Evolutionary conservation across 768 basidiomycete species (phyloP).

Genomic region (Pleurotus giganteus): DNA sequence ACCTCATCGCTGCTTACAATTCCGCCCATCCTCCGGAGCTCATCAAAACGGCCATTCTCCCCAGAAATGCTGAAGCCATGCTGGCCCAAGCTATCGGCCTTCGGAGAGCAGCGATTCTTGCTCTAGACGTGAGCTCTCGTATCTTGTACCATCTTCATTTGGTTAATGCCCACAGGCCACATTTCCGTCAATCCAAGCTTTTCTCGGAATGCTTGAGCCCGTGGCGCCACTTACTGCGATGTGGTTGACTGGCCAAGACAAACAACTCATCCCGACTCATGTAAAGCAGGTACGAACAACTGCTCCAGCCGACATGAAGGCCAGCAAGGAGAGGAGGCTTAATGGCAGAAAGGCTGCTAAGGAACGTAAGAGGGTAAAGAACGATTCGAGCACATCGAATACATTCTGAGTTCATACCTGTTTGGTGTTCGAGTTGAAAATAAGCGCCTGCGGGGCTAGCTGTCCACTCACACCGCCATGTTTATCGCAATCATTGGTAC

Average conservation of each 20-base stretch:
- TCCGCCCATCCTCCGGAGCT: slow-evolving; percentile 29
- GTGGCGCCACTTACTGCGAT: slow-evolving; percentile 60
- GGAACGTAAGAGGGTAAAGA: slow-evolving; percentile 21
- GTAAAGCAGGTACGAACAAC: slow-evolving; percentile 80
- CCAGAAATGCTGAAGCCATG: slow-evolving; percentile 59
- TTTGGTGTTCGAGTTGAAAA: not conserved
- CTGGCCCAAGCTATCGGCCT: slow-evolving; percentile 66
- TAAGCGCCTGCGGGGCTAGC: not conserved
- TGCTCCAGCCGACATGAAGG: slow-evolving; percentile 77
- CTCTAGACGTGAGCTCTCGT: slow-evolving; percentile 54
- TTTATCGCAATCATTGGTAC: slow-evolving; percentile 70
- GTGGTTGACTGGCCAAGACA: slow-evolving; percentile 49
- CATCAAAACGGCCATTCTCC: slow-evolving; percentile 62
- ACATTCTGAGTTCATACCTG: not conserved
- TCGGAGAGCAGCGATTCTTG: slow-evolving; percentile 63
- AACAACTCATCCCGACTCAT: slow-evolving; percentile 62
- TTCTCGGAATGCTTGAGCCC: slow-evolving; percentile 40
- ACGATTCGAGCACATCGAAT: slow-evolving; percentile 7
- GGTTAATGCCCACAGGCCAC: slow-evolving; percentile 30
- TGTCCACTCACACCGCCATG: slow-evolving; percentile 34
- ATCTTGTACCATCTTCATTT: slow-evolving; percentile 9
- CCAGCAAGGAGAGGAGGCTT: slow-evolving; percentile 55
- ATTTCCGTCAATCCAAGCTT: slow-evolving; percentile 33
- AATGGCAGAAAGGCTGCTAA: slow-evolving; percentile 51
- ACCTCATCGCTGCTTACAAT: slow-evolving; percentile 77